Evolutionary conservation across 2,329 filamentous ascomycete genomes (phyloP).

Genomic region (Apiospora marii): DNA sequence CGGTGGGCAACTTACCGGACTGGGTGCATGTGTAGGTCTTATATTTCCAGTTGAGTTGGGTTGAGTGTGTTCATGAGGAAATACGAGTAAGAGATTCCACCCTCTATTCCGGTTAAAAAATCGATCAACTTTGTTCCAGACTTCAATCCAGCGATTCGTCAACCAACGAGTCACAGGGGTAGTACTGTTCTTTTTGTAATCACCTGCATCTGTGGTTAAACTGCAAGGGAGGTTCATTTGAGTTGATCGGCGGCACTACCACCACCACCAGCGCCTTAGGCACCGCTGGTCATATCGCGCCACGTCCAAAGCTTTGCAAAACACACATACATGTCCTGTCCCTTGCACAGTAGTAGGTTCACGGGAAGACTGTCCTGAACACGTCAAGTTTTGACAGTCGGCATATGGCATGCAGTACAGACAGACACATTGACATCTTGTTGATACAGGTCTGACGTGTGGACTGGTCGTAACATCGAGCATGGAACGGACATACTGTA

Average conservation of each 20-base stretch:
- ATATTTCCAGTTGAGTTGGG: background rate
- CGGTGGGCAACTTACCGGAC: background rate
- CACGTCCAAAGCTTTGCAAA: slow-evolving; percentile 1
- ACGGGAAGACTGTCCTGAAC: background rate
- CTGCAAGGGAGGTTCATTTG: slow-evolving; percentile 17
- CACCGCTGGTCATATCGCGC: background rate
- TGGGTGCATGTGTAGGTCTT: background rate
- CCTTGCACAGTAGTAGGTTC: background rate
- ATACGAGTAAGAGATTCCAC: background rate
- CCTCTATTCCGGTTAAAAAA: background rate
- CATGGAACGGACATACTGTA: slow-evolving; percentile 15
- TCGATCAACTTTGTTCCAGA: background rate
- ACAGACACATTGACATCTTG: background rate
- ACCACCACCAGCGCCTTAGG: background rate
- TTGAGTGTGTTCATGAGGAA: background rate
- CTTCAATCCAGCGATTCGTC: background rate
- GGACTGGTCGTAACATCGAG: background rate
- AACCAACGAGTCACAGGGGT: background rate
- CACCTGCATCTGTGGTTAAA: background rate
- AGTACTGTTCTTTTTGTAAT: background rate
- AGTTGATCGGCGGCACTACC: slow-evolving; percentile 1
- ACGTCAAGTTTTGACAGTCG: slow-evolving; percentile 9
- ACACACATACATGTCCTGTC: background rate
- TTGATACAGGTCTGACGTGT: slow-evolving; percentile 16
- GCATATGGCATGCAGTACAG: background rate